Base-by-base conservation (phyloP, 805 yeast species). In the Starmera dryadoides region DNA sequence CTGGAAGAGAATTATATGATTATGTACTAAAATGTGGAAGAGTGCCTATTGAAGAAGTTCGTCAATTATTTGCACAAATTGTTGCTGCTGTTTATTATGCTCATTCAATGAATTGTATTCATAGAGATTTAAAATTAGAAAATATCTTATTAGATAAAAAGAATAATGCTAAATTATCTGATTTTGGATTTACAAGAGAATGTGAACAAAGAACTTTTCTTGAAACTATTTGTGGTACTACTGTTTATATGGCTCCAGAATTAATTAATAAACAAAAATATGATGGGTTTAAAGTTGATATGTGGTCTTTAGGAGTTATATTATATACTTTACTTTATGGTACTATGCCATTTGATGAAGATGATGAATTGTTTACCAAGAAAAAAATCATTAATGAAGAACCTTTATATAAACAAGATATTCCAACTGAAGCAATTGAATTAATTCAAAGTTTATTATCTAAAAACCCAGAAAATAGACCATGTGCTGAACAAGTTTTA, bases 211-310 rank as follows among this genome's bases (percentile, higher is more conserved):
- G 81, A 36, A 61, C 69, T 5, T 59, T 81, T 35, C 61, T 91
- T 26, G 84, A 81, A 36, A 93, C 96, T 0, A 70, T 88, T 2
- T 91, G 98, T 61, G 98, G 98, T 3, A 91, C 98, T 0, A 79
- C 88, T 1, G 94, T 87, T 3, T 91, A 91, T 57, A 89, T 91
- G 96, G 96, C 98, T 0, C 98, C 98, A 0, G 98, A 91, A 56
- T 66, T 93, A 44, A 66, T 89, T 15, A 66, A 68, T 40, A 71
- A 79, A 44, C 72, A 75, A 43, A 78, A 79, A 34, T 88, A 88
- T 57, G 78, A 79, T 32, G 98, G 97, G 0, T 72, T 77, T 46
- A 80, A 82, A 49, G 78, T 80, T 2, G 98, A 91, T 56, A 78
- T 85, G 6, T 91, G 98, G 98, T 77, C 96, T 0, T 61, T 91